Conservation (phyloP, 2,329 filamentous ascomycete species). For the Cercospora sp. region DNA sequence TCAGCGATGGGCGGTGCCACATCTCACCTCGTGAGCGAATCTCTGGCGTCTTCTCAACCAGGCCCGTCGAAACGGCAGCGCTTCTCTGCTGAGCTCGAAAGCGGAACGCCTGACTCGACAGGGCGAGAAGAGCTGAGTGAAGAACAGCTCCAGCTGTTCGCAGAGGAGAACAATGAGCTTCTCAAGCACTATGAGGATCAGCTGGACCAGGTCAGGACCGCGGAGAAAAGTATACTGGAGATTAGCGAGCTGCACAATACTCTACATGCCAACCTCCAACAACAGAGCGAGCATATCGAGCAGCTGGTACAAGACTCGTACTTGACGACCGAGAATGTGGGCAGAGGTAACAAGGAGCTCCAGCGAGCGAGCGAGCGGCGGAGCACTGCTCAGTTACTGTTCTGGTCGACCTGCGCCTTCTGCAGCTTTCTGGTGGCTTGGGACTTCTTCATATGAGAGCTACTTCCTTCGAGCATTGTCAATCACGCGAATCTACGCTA, state of each 20-base stretch:
- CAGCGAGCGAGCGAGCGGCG: slow-evolving; percentile 69
- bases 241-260: slow-evolving; percentile 90
- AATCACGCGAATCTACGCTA: background rate
- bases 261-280: slow-evolving; percentile 79
- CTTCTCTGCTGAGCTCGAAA: slow-evolving; percentile 13
- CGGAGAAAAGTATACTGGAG: slow-evolving; percentile 86
- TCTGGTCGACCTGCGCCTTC: slow-evolving; percentile 49
- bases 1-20: slow-evolving; percentile 26
- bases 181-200: slow-evolving; percentile 90
- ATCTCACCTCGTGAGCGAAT: slow-evolving; percentile 10
- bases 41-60: slow-evolving; percentile 5
- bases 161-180: slow-evolving; percentile 89
- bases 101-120: slow-evolving; percentile 1
- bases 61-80: slow-evolving; percentile 7
- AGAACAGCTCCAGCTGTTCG: slow-evolving; percentile 91
- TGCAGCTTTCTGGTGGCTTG: slow-evolving; percentile 50
- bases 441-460: slow-evolving; percentile 49
- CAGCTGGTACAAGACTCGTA: slow-evolving; percentile 83
- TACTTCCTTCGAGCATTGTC: background rate
- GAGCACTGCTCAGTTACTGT: slow-evolving; percentile 53
- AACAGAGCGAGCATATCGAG: slow-evolving; percentile 85
- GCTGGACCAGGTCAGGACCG: slow-evolving; percentile 87
- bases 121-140: slow-evolving; percentile 60
- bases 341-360: slow-evolving; percentile 85
- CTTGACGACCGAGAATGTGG: slow-evolving; percentile 80